phyloP scores from a whole-genome alignment of 495 filamentous ascomycete species.

The Paragyromitra xinjiangensis region DNA sequence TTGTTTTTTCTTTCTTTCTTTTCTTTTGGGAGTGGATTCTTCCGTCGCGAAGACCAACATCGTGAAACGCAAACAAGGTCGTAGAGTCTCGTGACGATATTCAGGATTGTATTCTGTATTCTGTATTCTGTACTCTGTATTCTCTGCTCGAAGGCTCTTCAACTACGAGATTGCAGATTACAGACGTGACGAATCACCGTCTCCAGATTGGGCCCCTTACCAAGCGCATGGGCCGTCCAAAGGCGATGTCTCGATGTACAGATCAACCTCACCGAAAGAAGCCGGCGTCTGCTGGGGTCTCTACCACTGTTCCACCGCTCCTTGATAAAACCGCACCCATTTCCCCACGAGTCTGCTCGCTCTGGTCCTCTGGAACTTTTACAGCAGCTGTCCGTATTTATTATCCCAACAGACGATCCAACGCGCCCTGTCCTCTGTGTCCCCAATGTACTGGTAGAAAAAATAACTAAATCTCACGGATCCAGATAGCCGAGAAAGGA shows the following conservation, averaged over 20 bases:
- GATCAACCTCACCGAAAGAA: background rate
- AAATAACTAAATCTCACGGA: constrained; percentile 1
- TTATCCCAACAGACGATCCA: constrained; percentile 43
- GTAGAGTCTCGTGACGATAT: background rate
- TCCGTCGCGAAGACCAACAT: background rate
- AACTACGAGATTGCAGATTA: background rate
- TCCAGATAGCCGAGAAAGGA: constrained; percentile 34
- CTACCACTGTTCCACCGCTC: constrained; percentile 1
- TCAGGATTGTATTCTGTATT: too few species aligned
- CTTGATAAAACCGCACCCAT: constrained; percentile 21
- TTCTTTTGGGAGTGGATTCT: background rate
- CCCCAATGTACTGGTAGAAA: constrained; percentile 33
- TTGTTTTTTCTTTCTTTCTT: too few species aligned
- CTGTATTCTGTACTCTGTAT: background rate
- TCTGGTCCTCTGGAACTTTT: constrained; percentile 19
- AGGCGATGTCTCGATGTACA: background rate
- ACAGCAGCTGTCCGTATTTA: constrained; percentile 29
- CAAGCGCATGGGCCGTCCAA: constrained; percentile 24
- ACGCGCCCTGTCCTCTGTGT: constrained; percentile 29
- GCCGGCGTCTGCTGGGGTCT: background rate
- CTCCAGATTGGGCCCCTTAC: constrained; percentile 20
- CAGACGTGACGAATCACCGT: background rate
- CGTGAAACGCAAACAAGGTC: constrained; percentile 6
- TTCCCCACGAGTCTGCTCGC: constrained; percentile 23
- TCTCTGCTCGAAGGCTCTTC: background rate